phyloP scores from a whole-genome alignment of 768 basidiomycete genomes.

The Dictyophora rubrovolvata region DNA sequence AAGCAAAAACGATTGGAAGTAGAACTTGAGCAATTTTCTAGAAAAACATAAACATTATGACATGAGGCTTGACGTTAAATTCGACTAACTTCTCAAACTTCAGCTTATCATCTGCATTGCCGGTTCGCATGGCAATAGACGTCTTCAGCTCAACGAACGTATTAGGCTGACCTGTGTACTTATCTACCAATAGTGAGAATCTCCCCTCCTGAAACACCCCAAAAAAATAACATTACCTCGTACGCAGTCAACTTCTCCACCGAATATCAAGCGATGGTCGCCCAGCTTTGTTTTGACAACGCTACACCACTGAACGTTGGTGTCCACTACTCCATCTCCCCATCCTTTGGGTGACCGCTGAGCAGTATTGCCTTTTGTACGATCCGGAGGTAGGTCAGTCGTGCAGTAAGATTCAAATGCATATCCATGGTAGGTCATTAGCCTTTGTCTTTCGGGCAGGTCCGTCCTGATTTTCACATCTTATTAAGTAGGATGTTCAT shows the following conservation, averaged over 20 bases:
- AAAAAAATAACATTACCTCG: constrained; percentile 37
- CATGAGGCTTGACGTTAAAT: neutral
- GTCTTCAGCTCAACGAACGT: constrained; percentile 84
- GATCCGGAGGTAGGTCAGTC: constrained; percentile 18
- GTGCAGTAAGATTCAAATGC: constrained; percentile 88
- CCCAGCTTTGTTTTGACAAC: constrained; percentile 82
- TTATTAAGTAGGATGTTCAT: neutral
- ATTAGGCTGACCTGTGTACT: constrained; percentile 50
- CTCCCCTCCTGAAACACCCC: constrained; percentile 6
- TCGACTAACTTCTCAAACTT: constrained; percentile 65
- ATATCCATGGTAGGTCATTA: constrained; percentile 75
- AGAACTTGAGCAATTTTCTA: constrained; percentile 87
- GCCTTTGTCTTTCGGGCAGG: constrained; percentile 50
- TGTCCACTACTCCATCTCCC: constrained; percentile 69
- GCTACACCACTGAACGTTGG: constrained; percentile 85
- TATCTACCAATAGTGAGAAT: constrained; percentile 31
- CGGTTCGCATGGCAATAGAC: constrained; percentile 51
- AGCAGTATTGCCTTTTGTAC: constrained; percentile 14
- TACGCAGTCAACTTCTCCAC: constrained; percentile 89
- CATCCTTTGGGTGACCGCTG: constrained; percentile 35
- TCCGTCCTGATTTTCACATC: constrained; percentile 40
- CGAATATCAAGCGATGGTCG: constrained; percentile 59
- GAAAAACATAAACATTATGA: constrained; percentile 3
- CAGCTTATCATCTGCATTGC: constrained; percentile 47
- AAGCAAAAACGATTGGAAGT: constrained; percentile 83